A percentile compares a stretch with the other conserved stretches of the same genome.
Evolutionary conservation across 306 rosid genomes (phyloP).

Genomic region (Malus orientalis): DNA sequence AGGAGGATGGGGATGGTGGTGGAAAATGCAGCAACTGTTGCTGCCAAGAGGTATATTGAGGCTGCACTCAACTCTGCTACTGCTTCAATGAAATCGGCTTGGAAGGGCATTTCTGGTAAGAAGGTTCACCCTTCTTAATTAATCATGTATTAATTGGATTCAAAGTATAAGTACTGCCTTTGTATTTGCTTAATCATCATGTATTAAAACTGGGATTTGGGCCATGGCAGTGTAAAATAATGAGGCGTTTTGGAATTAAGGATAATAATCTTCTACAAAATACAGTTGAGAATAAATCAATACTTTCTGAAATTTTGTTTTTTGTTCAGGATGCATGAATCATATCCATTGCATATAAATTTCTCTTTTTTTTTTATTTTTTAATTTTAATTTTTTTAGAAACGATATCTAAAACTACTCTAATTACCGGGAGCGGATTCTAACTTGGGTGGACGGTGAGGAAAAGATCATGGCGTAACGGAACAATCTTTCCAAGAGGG

Average conservation of each 20-base stretch:
- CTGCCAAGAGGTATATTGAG: slow-evolving; percentile 69
- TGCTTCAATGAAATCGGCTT: slow-evolving; percentile 85
- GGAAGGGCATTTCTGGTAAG: slow-evolving; percentile 63
- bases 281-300: background rate
- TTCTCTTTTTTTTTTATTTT: background rate
- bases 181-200: background rate
- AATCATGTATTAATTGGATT: background rate
- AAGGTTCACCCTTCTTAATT: slow-evolving; percentile 83
- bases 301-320: background rate
- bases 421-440: background rate
- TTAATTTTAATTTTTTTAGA: background rate
- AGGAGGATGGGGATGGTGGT: slow-evolving; percentile 59
- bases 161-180: background rate
- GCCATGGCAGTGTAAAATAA: background rate
- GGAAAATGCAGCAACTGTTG: slow-evolving; percentile 68
- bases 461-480: background rate
- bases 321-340: background rate
- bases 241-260: background rate
- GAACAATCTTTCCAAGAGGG: no score
- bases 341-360: background rate
- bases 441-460: background rate
- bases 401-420: background rate
- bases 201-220: background rate
- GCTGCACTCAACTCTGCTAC: slow-evolving; percentile 71
- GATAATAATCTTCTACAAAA: background rate